Base-by-base conservation (phyloP, 1,139 yeast genomes). In the Yamadazyma blattariae region DNA sequence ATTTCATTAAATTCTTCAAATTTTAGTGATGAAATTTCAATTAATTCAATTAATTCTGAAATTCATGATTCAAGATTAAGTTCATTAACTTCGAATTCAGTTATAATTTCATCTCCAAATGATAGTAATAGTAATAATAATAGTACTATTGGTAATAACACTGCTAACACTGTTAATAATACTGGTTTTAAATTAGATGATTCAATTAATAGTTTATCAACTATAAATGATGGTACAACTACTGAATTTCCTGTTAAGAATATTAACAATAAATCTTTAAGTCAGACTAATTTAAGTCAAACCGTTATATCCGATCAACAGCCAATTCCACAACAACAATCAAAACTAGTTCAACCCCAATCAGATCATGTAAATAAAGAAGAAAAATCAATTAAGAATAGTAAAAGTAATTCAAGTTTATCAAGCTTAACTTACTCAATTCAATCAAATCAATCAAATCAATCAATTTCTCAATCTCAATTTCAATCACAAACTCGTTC, bases 31-130 rank as follows among this genome's bases (percentile, higher is more conserved):
- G 54, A 51, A 12, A 48, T 57, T 15, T 66, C 63, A 58, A 52
- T 63, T n/a, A 48, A 57, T 15, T 66, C 63, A 58, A 52, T 63
- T n/a, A 50, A 51, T 11, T 59, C 66, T 10, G 57, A 64, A 12
- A 69, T 61, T 31, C 45, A 42, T 14, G 72, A 65, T 40, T 62
- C 71, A 3, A 51, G 74, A 25, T 50, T 64, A 32, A 64, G 69
- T 45, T 65, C 72, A 16, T 48, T 68, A 46, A 67, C 73, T 9
- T 44, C 50, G 8, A 52, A 58, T 39, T 56, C 65, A 13, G 48
- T 60, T 12, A 47, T 50, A 2, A 29, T 29, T 10, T 17, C 19
- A 17, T 54, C 64, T 9, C 59, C 61, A 1, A 43, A 48, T 42
- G 57, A 54, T 19, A 51, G 59, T 5, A 59, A 60, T 10, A 40